These are phyloP conservation scores for Petunia secreta DNA, from an alignment of 257 asterid genomes.

Conservation along the genomic window DNA sequence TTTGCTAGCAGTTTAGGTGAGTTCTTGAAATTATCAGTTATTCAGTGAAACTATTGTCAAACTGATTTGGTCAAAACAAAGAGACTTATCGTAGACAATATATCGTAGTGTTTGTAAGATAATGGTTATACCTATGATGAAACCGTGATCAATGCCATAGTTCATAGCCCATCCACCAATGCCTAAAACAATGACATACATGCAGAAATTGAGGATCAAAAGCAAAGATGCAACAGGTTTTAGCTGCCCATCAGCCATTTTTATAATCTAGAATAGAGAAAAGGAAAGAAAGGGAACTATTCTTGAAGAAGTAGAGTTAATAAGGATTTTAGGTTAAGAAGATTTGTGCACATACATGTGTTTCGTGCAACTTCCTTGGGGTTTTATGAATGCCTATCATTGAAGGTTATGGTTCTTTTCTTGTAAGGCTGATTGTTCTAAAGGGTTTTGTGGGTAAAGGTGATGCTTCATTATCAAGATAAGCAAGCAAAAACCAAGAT, in stretches of 20 bases:
- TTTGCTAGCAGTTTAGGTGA: too few relatives aligned
- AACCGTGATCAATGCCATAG: constrained; percentile 75
- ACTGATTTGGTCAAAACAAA: too few relatives aligned
- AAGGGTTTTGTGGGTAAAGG: constrained; percentile 51
- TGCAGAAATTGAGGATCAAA: constrained; percentile 76
- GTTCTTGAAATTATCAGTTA: too few relatives aligned
- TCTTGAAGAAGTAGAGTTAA: neutral
- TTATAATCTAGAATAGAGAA: constrained; percentile 12
- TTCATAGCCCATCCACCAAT: constrained; percentile 82
- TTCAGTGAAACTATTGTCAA: too few relatives aligned
- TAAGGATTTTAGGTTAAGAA: too few relatives aligned
- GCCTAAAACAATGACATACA: constrained; percentile 66
- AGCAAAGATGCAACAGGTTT: constrained; percentile 69
- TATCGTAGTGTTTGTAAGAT: too few relatives aligned
- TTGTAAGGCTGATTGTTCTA: constrained; percentile 61
- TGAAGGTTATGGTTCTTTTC: constrained; percentile 60
- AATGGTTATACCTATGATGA: constrained; percentile 56
- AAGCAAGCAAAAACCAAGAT: constrained; percentile 7
- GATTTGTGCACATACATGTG: constrained; percentile 28
- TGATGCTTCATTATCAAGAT: constrained; percentile 59
- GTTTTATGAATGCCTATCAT: constrained; percentile 31
- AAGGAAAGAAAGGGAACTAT: neutral
- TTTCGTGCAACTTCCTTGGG: constrained; percentile 25
- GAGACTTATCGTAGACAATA: too few relatives aligned
- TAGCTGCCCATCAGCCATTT: constrained; percentile 58